Evolutionary conservation across 2,329 filamentous ascomycete species (phyloP).

Genomic region (Calonectria montana): DNA sequence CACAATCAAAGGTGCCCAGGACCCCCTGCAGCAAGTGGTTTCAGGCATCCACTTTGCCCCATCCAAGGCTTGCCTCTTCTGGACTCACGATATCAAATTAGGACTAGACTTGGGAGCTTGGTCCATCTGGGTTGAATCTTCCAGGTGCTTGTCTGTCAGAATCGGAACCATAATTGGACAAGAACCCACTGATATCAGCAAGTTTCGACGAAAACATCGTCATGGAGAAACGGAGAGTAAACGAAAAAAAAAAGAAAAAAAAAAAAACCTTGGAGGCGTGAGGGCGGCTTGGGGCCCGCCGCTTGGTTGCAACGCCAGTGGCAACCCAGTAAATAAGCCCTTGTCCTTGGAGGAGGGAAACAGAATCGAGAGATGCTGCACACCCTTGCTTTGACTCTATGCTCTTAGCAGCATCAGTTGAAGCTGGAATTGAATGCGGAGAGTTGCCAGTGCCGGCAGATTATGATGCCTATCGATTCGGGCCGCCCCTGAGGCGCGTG

Average conservation of each 20-base stretch:
- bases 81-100: conserved; percentile 25
- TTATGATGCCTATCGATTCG: conserved; percentile 16
- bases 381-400: conserved; percentile 14
- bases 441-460: neutral
- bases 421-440: conserved; percentile 10
- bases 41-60: conserved; percentile 39
- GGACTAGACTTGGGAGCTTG: conserved; percentile 32
- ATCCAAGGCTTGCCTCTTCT: conserved; percentile 28
- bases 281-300: conserved; percentile 16
- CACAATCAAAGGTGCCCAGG: conserved; percentile 37
- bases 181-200: conserved; percentile 28
- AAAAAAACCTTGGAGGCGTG: conserved; percentile 10
- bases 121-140: conserved; percentile 20
- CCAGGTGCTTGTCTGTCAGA: conserved; percentile 9
- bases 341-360: conserved; percentile 8
- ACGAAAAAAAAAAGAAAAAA: conserved; percentile 14
- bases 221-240: conserved; percentile 21
- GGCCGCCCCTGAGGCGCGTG: conserved; percentile 27
- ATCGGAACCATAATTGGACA: conserved; percentile 11
- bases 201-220: conserved; percentile 27
- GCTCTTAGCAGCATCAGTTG: neutral
- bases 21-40: conserved; percentile 36
- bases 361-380: conserved; percentile 3
- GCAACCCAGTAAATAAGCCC: conserved; percentile 11
- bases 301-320: conserved; percentile 19